These are phyloP conservation scores for Linderniella brevidens DNA, from an alignment of 257 asterid species.

Conservation along the genomic window DNA sequence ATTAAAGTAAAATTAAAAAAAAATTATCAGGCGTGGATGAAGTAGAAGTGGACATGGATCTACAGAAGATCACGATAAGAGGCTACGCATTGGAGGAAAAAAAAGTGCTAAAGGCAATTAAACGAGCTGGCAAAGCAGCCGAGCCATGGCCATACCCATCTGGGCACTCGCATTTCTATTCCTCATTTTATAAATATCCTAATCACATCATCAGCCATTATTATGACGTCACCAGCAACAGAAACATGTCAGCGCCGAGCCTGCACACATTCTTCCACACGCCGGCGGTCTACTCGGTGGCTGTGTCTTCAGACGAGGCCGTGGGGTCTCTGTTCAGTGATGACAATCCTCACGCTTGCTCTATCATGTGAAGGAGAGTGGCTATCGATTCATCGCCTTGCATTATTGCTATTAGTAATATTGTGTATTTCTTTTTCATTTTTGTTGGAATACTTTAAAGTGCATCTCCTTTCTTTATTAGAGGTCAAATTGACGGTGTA, in stretches of 20 bases:
- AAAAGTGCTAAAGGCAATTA: constrained; percentile 63
- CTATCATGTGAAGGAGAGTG: constrained; percentile 68
- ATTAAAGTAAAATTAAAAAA: no score
- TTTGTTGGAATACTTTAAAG: no score
- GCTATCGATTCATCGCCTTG: no score
- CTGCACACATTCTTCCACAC: constrained; percentile 78
- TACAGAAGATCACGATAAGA: constrained; percentile 59
- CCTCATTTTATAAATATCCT: constrained; percentile 81
- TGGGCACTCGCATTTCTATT: constrained; percentile 47
- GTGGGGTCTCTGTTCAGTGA: constrained; percentile 84
- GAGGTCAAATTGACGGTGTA: no score
- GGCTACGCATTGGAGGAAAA: constrained; percentile 63
- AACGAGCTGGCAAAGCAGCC: constrained; percentile 83
- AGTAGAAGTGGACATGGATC: constrained; percentile 79
- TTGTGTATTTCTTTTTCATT: no score
- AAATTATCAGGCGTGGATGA: constrained; percentile 68
- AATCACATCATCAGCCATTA: constrained; percentile 57
- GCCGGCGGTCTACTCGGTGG: constrained; percentile 70
- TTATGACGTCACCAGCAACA: constrained; percentile 55
- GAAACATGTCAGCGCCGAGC: constrained; percentile 39
- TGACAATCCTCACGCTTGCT: constrained; percentile 87
- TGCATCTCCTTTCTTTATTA: no score
- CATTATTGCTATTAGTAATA: no score
- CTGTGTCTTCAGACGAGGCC: constrained; percentile 77
- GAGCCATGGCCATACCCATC: constrained; percentile 98